Evolutionary conservation across 208 protist genomes (phyloP).

Genomic region (Blastocrithidia nonstop): DNA sequence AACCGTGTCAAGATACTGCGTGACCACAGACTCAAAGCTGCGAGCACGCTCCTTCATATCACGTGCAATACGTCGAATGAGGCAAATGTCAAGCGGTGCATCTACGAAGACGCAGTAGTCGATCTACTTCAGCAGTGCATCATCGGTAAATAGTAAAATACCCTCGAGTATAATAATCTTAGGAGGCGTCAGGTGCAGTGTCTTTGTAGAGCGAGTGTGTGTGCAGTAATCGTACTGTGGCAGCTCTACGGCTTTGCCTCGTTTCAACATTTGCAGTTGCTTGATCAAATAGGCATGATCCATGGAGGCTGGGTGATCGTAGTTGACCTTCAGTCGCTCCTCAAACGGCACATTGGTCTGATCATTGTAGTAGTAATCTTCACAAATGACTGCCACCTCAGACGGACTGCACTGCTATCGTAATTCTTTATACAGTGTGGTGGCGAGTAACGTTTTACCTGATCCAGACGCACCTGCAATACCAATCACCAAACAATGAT

Average conservation of each 20-base stretch:
- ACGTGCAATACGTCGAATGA: slow-evolving; percentile 52
- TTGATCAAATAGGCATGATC: slow-evolving; percentile 47
- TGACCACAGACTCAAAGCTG: slow-evolving; percentile 49
- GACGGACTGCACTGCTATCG: slow-evolving; percentile 13
- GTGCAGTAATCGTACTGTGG: slow-evolving; percentile 86
- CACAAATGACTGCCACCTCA: slow-evolving; percentile 53
- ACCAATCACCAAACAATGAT: slow-evolving; percentile 40
- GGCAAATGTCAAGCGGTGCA: slow-evolving; percentile 72
- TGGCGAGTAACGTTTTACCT: slow-evolving; percentile 62
- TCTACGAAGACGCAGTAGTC: slow-evolving; percentile 86
- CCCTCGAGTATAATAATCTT: slow-evolving; percentile 86
- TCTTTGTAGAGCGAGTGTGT: slow-evolving; percentile 29
- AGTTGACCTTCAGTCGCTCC: slow-evolving; percentile 14
- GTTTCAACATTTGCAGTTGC: slow-evolving; percentile 35
- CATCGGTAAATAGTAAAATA: slow-evolving; percentile 69
- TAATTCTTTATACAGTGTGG: slow-evolving; percentile 44
- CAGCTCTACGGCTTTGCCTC: slow-evolving; percentile 45
- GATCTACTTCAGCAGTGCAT: slow-evolving; percentile 34
- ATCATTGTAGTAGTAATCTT: slow-evolving; percentile 80
- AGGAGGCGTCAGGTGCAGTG: slow-evolving; percentile 26
- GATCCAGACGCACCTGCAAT: slow-evolving; percentile 70
- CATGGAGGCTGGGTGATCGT: slow-evolving; percentile 66
- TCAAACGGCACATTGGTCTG: slow-evolving; percentile 9
- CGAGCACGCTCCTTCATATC: slow-evolving; percentile 76
- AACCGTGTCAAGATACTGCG: slow-evolving; percentile 83